These are phyloP conservation scores for Xylaria telfairii DNA, from an alignment of 495 filamentous ascomycete species.

Conservation along the genomic window DNA sequence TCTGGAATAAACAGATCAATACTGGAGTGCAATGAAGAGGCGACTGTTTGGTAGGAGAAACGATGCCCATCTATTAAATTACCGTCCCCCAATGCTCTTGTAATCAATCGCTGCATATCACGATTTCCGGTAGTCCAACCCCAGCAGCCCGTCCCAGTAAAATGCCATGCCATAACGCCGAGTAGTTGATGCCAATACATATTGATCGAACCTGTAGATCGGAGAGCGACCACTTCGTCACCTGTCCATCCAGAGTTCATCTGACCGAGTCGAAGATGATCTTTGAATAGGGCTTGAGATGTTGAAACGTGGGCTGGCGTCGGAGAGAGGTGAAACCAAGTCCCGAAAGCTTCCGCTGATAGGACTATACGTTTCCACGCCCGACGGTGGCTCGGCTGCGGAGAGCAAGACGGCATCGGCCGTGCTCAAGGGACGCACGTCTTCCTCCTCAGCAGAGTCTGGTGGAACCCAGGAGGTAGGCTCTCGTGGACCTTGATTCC, in stretches of 20 bases:
- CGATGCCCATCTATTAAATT: not conserved
- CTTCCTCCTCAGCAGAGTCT: constrained; percentile 19
- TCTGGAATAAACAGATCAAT: constrained; percentile 7
- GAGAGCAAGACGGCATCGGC: constrained; percentile 33
- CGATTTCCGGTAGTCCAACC: not conserved
- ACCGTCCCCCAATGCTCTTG: not conserved
- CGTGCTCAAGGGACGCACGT: constrained; percentile 14
- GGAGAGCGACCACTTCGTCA: not conserved
- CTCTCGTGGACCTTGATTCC: constrained; percentile 50
- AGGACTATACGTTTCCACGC: constrained; percentile 15
- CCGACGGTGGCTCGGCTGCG: constrained; percentile 29
- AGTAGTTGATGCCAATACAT: not conserved
- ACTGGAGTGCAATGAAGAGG: not conserved
- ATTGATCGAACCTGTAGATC: not conserved
- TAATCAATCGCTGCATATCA: not conserved
- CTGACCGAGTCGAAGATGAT: constrained; percentile 5
- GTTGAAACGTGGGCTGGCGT: constrained; percentile 5
- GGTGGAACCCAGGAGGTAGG: constrained; percentile 28
- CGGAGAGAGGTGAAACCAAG: constrained; percentile 24
- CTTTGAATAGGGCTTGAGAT: not conserved
- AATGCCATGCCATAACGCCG: constrained; percentile 6
- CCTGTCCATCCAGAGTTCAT: constrained; percentile 23
- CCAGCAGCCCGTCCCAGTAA: not conserved
- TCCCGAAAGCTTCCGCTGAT: not conserved
- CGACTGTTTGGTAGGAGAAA: not conserved